phyloP scores from a whole-genome alignment of 1,284 basidiomycete genomes.

The Puccinia hordei region DNA sequence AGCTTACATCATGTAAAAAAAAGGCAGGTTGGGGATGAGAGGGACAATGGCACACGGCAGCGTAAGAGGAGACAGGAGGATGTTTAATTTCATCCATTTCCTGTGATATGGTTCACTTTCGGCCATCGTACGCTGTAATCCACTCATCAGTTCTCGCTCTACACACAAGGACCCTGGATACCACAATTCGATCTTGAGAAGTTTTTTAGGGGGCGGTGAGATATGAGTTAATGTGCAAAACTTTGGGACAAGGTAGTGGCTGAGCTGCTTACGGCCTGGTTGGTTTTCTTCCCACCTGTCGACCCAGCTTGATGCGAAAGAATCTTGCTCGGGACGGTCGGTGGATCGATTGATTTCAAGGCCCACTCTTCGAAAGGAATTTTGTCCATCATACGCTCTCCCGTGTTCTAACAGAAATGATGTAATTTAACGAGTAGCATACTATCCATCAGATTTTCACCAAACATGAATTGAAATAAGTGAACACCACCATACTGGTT shows the following conservation, averaged over 20 bases:
- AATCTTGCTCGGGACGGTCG: neutral
- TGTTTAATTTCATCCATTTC: slow-evolving; percentile 42
- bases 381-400: slow-evolving; percentile 43
- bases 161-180: slow-evolving; percentile 12
- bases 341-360: slow-evolving; percentile 34
- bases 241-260: neutral
- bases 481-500: neutral
- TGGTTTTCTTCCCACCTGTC: neutral
- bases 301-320: neutral
- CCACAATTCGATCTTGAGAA: slow-evolving; percentile 19
- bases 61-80: slow-evolving; percentile 25
- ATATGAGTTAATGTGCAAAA: neutral
- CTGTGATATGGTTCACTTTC: slow-evolving; percentile 23
- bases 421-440: neutral
- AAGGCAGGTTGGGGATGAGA: slow-evolving; percentile 29
- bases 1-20: slow-evolving; percentile 45
- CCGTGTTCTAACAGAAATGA: slow-evolving; percentile 1
- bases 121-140: slow-evolving; percentile 6
- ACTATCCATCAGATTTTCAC: slow-evolving; percentile 17
- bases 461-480: slow-evolving; percentile 25
- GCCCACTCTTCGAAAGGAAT: slow-evolving; percentile 44
- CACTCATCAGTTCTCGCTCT: neutral
- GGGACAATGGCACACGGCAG: slow-evolving; percentile 34
- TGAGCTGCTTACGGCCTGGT: neutral
- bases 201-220: neutral